These are phyloP conservation scores for Astragalus membranaceus DNA, from an alignment of 306 rosid genomes.

Conservation along the genomic window DNA sequence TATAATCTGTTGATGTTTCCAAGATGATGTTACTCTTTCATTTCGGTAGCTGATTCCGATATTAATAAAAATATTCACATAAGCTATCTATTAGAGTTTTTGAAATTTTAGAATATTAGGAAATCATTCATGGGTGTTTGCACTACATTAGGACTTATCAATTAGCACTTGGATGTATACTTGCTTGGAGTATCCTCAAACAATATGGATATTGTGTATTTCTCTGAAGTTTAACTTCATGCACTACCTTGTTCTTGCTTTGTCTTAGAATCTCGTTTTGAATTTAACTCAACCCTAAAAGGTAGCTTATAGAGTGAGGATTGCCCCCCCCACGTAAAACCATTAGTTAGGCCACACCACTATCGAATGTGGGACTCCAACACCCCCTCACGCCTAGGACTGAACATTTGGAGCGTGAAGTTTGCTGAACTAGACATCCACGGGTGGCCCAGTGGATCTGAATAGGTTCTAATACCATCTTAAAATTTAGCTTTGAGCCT, in stretches of 20 bases:
- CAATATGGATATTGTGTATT: background rate
- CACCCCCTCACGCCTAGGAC: too few species aligned
- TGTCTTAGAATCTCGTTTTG: too few species aligned
- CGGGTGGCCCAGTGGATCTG: too few species aligned
- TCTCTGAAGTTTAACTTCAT: background rate
- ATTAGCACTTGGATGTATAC: background rate
- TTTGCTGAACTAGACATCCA: too few species aligned
- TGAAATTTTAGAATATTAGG: constrained; percentile 1
- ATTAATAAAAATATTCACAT: constrained; percentile 1
- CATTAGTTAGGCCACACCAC: too few species aligned
- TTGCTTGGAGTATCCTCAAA: background rate
- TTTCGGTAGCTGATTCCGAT: background rate
- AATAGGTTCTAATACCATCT: too few species aligned
- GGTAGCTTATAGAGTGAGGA: too few species aligned
- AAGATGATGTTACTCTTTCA: constrained; percentile 7
- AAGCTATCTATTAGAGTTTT: background rate
- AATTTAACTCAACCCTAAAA: too few species aligned
- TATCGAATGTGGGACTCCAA: too few species aligned
- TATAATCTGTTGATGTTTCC: constrained; percentile 14
- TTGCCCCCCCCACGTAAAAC: too few species aligned
- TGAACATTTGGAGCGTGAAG: too few species aligned
- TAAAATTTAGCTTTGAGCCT: too few species aligned
- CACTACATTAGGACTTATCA: background rate
- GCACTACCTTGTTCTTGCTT: background rate
- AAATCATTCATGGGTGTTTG: background rate